These are phyloP conservation scores for Penicillium sp. DNA, from an alignment of 2,329 filamentous ascomycete species.

Conservation along the genomic window DNA sequence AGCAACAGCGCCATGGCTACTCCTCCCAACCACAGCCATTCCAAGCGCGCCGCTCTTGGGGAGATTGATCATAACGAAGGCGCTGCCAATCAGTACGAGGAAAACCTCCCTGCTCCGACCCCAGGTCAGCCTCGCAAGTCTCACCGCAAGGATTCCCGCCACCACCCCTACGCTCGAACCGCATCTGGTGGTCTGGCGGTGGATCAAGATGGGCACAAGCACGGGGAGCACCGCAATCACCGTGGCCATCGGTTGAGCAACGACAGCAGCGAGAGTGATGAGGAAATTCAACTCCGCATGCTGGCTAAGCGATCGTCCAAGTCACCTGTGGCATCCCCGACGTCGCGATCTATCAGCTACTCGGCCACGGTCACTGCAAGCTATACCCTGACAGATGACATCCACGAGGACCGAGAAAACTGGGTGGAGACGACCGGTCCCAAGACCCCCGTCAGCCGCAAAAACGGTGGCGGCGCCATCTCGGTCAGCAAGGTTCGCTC, in stretches of 20 bases:
- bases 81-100: constrained; percentile 55
- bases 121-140: constrained; percentile 94
- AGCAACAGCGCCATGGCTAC: constrained; percentile 73
- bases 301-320: constrained; percentile 64
- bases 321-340: constrained; percentile 61
- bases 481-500: constrained; percentile 63
- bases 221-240: constrained; percentile 47
- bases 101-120: constrained; percentile 90
- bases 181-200: constrained; percentile 46
- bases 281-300: constrained; percentile 77
- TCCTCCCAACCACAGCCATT: constrained; percentile 74
- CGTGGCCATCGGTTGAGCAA: constrained; percentile 57
- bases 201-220: constrained; percentile 32
- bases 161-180: constrained; percentile 67
- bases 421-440: constrained; percentile 46
- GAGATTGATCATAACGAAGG: constrained; percentile 82
- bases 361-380: constrained; percentile 70
- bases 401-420: constrained; percentile 66
- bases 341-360: constrained; percentile 69
- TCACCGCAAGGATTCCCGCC: constrained; percentile 68
- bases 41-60: constrained; percentile 79
- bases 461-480: constrained; percentile 52
- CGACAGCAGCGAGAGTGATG: constrained; percentile 66
- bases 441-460: constrained; percentile 56
- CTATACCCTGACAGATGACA: constrained; percentile 62